Conservation (phyloP, 2,329 filamentous ascomycete species). For the Aspergillus costaricaensis region DNA sequence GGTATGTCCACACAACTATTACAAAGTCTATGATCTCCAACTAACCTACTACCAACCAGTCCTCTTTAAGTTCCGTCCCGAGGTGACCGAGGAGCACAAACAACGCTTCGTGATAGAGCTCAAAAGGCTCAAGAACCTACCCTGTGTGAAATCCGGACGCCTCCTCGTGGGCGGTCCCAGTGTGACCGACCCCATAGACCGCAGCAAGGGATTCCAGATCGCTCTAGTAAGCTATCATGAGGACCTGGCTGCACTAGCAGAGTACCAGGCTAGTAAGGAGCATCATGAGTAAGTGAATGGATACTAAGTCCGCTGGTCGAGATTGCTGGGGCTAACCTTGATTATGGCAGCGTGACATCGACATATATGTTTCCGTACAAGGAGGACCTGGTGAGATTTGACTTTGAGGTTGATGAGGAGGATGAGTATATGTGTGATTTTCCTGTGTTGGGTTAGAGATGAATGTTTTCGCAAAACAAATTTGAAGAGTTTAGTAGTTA, state of each 20-base stretch:
- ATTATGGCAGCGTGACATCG: slow-evolving; percentile 49
- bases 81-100: slow-evolving; percentile 47
- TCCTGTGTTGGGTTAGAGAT: neutral
- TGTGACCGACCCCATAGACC: slow-evolving; percentile 54
- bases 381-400: slow-evolving; percentile 56
- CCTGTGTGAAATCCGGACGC: slow-evolving; percentile 52
- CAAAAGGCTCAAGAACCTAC: slow-evolving; percentile 51
- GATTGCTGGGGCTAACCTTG: neutral
- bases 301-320: neutral
- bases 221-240: slow-evolving; percentile 56
- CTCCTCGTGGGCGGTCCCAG: slow-evolving; percentile 57
- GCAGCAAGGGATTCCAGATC: slow-evolving; percentile 57
- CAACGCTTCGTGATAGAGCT: slow-evolving; percentile 51
- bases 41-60: slow-evolving; percentile 35
- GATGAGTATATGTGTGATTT: slow-evolving; percentile 37
- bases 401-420: slow-evolving; percentile 49
- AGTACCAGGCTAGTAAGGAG: slow-evolving; percentile 56
- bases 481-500: too few relatives aligned
- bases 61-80: slow-evolving; percentile 52
- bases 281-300: slow-evolving; percentile 48
- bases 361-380: slow-evolving; percentile 56
- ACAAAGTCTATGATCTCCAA: neutral
- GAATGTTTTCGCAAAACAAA: too few relatives aligned
- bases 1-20: slow-evolving; percentile 14
- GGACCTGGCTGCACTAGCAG: slow-evolving; percentile 48